These are phyloP conservation scores for Pythium coloratum DNA, from an alignment of 352 stramenopile genomes.

Conservation along the genomic window DNA sequence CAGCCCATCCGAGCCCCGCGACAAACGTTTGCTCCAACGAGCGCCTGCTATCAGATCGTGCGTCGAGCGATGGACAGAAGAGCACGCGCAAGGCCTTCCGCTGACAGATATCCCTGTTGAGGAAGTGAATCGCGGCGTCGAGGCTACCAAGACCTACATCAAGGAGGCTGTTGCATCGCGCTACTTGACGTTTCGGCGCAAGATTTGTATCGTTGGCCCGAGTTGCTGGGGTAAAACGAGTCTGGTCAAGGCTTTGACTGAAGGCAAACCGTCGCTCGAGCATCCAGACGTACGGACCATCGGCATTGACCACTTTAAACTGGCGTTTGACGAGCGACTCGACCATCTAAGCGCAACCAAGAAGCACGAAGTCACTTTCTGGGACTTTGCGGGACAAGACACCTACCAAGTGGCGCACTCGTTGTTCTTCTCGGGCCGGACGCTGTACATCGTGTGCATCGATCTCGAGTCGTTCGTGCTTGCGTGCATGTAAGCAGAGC, in stretches of 20 bases:
- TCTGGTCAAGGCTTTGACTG: constrained; percentile 30
- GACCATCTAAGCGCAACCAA: not conserved
- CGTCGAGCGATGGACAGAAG: not conserved
- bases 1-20: too few species aligned
- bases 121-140: not conserved
- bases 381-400: too few species aligned
- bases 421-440: too few species aligned
- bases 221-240: constrained; percentile 33
- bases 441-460: constrained; percentile 17
- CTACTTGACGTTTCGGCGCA: constrained; percentile 8
- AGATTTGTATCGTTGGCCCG: constrained; percentile 31
- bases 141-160: not conserved
- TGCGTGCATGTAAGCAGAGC: not conserved
- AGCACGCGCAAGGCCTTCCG: not conserved
- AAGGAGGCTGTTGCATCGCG: not conserved
- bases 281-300: constrained; percentile 26
- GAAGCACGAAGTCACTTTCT: constrained; percentile 19
- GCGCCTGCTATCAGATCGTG: not conserved
- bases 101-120: constrained; percentile 1
- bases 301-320: constrained; percentile 31
- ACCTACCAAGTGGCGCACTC: too few species aligned
- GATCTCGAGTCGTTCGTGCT: constrained; percentile 9
- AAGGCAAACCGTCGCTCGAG: constrained; percentile 1
- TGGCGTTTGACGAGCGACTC: not conserved
- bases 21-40: too few species aligned